Percentiles rank a stretch among this genome's conserved stretches.
Conservation (phyloP, 441 rosid species). For the Theobroma grandiflorum region DNA sequence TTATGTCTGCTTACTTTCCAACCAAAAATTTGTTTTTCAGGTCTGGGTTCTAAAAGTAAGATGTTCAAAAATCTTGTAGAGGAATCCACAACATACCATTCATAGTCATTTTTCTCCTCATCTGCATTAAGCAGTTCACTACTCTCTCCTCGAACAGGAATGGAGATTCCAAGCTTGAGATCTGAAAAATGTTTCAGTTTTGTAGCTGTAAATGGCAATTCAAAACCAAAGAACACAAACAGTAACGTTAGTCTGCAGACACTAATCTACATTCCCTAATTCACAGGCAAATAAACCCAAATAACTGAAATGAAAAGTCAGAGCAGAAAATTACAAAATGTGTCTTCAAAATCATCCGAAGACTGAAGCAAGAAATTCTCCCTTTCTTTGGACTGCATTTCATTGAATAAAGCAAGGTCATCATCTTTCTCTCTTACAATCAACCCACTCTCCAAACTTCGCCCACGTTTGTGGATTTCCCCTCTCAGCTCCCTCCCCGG, state of each 20-base stretch:
- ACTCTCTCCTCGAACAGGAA: constrained; percentile 87
- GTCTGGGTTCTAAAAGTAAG: constrained; percentile 12
- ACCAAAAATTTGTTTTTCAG: constrained; percentile 1
- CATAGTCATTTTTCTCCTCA: constrained; percentile 96
- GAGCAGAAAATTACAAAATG: constrained; percentile 72
- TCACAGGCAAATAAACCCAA: constrained; percentile 21
- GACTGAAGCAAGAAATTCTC: constrained; percentile 89
- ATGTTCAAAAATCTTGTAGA: constrained; percentile 17
- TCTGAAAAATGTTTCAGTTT: constrained; percentile 89
- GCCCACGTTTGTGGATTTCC: constrained; percentile 80
- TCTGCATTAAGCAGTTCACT: constrained; percentile 88
- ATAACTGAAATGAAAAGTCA: constrained; percentile 21
- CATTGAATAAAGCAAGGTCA: constrained; percentile 89
- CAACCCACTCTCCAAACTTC: constrained; percentile 76
- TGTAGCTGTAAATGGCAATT: constrained; percentile 59
- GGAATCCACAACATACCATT: constrained; percentile 68
- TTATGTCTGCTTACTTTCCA: constrained; percentile 19
- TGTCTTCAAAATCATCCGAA: constrained; percentile 79
- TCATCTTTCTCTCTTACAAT: constrained; percentile 79
- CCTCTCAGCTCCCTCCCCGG: constrained; percentile 76
- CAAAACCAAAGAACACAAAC: constrained; percentile 34
- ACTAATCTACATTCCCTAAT: constrained; percentile 15
- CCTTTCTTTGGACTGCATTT: constrained; percentile 86
- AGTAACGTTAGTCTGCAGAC: constrained; percentile 31
- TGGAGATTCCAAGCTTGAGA: constrained; percentile 69